Conservation (phyloP, 768 basidiomycete species). For the Boletus tomentosulus region DNA sequence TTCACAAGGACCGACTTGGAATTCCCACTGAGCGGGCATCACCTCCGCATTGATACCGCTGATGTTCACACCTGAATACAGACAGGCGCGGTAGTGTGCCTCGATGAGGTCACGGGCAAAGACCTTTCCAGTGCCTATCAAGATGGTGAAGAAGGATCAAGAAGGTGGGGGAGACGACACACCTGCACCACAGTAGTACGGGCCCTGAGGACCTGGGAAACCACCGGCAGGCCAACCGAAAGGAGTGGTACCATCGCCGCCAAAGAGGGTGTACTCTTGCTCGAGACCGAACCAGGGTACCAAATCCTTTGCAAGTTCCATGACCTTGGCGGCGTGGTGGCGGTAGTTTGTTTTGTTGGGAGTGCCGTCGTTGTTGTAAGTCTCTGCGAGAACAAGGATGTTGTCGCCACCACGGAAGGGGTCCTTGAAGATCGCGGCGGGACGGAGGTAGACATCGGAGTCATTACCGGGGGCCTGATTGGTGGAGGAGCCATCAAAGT, state of each 20-base stretch:
- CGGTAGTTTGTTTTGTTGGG: conserved; percentile 97
- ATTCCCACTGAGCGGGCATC: conserved; percentile 99
- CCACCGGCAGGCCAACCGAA: conserved; percentile 98
- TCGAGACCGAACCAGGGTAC: conserved; percentile 98
- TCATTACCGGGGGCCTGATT: conserved; percentile 94
- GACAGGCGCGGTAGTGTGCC: conserved; percentile 97
- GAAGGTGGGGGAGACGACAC: neutral
- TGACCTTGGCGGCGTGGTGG: conserved; percentile 88
- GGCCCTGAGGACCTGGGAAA: conserved; percentile 99
- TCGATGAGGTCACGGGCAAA: conserved; percentile 98
- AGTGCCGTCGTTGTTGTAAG: conserved; percentile 98
- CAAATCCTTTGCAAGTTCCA: conserved; percentile 81
- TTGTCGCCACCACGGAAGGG: conserved; percentile 99
- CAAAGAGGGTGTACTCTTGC: conserved; percentile 98
- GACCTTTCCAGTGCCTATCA: conserved; percentile 87
- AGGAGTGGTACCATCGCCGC: conserved; percentile 76
- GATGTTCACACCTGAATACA: conserved; percentile 94
- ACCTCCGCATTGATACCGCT: conserved; percentile 99
- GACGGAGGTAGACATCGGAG: conserved; percentile 98
- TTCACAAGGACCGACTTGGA: conserved; percentile 98
- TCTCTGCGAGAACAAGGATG: conserved; percentile 94
- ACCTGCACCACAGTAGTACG: conserved; percentile 99
- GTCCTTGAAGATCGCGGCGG: conserved; percentile 96
- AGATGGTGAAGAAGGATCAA: conserved; percentile 8
- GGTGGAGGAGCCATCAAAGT: conserved; percentile 98